Evolutionary conservation across 371 early-diverging fungal species (phyloP), one percentile per base, ranked within the genome.

Genomic region (Mortierella sp.): DNA sequence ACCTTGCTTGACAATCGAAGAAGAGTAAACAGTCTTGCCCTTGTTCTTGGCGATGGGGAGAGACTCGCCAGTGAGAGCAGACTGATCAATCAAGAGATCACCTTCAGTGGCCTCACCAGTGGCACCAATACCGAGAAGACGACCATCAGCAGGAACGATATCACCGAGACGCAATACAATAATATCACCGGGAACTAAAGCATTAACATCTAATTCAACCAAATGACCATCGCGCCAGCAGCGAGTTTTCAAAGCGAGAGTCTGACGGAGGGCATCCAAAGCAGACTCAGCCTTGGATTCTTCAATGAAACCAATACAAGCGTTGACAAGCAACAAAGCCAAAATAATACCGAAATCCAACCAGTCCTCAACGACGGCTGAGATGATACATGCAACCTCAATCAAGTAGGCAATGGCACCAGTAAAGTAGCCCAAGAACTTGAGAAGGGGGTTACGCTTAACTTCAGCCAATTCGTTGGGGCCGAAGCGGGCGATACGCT

Each of bases 61-160:
- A 9, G 96, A 94, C 87, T 99, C 99, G 63, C 94, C 99, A 4
- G 98, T 98, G 9, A 99, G 86, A 6, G 97, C 95, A 56, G 98
- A 93, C 85, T 99, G 98, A 85, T 99, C 99, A 62, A 98, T 91
- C 70, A 93, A 90, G 28, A 97, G 85, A 64, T 91, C 86, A 35
- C 88, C 90, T 61, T 93, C 95, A 19, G 93, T 87, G 8, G 85
- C 87, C 70, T 92, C 94, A 55, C 96, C 96, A 19, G 92, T 93
- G 40, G 91, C 92, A 66, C 91, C 93, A 61, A 97, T 86, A 8
- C 97, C 97, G 43, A 97, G 89, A 53, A 97, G 85, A 55, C 94
- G 90, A 49, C 87, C 91, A 86, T 98, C 99, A 17, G 98, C 99
- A 57, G 97, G 97, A 26, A 97, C 88, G 63, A 96, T 97, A 83